Conservation (phyloP, 306 rosid genomes). For the Myrica gale region DNA sequence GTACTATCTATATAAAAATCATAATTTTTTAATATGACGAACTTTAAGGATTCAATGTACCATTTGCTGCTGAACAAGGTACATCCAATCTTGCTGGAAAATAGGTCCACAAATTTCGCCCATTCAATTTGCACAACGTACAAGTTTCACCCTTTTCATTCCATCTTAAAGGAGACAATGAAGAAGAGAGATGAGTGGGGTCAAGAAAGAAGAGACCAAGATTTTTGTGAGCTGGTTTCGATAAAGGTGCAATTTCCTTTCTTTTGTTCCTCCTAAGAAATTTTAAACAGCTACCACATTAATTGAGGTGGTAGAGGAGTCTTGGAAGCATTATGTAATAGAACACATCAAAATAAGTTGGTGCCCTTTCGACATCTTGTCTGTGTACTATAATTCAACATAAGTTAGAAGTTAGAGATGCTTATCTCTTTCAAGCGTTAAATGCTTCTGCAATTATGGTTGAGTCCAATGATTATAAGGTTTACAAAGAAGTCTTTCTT, state of each 20-base stretch:
- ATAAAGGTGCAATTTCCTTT: too few species aligned
- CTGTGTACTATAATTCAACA: too few species aligned
- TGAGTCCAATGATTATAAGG: too few species aligned
- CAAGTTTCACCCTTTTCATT: not conserved
- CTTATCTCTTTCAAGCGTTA: too few species aligned
- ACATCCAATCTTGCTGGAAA: not conserved
- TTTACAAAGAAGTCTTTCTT: too few species aligned
- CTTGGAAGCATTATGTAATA: not conserved
- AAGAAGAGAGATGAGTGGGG: not conserved
- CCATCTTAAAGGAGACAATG: not conserved
- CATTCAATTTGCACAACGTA: not conserved
- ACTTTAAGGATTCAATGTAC: conserved; percentile 2
- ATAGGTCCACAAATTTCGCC: not conserved
- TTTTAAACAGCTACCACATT: too few species aligned
- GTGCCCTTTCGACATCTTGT: too few species aligned
- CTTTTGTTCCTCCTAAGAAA: too few species aligned
- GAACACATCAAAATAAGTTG: not conserved
- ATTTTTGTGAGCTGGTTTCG: not conserved
- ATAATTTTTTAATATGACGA: too few species aligned
- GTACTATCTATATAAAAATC: too few species aligned
- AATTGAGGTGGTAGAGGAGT: not conserved
- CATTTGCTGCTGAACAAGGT: not conserved
- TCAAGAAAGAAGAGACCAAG: not conserved
- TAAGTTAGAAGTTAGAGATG: too few species aligned
- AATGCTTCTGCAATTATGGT: not conserved